Percentiles rank a stretch among this genome's conserved stretches.
phyloP scores from a whole-genome alignment of 495 filamentous ascomycete genomes.

The Aspergillus sclerotioniger region DNA sequence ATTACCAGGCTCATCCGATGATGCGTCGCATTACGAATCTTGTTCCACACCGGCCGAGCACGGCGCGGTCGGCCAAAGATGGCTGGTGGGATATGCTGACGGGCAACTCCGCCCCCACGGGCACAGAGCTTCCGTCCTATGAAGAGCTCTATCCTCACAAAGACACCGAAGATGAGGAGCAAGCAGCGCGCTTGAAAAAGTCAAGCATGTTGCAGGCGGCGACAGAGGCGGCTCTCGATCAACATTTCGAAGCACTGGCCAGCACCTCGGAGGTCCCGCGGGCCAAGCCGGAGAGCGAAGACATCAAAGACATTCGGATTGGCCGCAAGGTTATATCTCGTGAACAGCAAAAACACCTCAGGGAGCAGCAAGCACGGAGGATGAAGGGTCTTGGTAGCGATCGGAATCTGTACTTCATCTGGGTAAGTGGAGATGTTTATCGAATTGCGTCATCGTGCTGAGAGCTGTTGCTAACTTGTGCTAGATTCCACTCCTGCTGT shows the following conservation, averaged over 20 bases:
- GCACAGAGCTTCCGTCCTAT: constrained; percentile 67
- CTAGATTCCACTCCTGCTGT: constrained; percentile 51
- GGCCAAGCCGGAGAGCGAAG: constrained; percentile 30
- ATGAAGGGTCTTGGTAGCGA: constrained; percentile 74
- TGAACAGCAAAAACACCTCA: constrained; percentile 71
- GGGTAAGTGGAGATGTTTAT: constrained; percentile 55
- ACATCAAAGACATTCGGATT: constrained; percentile 45
- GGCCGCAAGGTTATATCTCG: constrained; percentile 54
- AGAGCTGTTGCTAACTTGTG: constrained; percentile 20
- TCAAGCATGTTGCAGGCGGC: constrained; percentile 58
- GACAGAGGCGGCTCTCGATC: constrained; percentile 63
- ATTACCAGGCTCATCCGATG: constrained; percentile 71
- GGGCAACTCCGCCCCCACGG: constrained; percentile 44
- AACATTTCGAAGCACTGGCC: constrained; percentile 60
- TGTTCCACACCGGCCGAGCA: constrained; percentile 57
- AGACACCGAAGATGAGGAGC: constrained; percentile 36
- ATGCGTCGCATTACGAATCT: constrained; percentile 73
- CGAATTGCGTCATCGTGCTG: constrained; percentile 8
- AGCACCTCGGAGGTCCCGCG: constrained; percentile 48
- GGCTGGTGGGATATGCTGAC: constrained; percentile 70
- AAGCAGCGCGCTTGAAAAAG: constrained; percentile 59
- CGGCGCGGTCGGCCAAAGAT: constrained; percentile 48
- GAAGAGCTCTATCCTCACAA: constrained; percentile 72
- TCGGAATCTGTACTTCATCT: constrained; percentile 79
- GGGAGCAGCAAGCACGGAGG: constrained; percentile 68